phyloP scores from a whole-genome alignment of 352 stramenopile genomes.

The Pythium graminicola region DNA sequence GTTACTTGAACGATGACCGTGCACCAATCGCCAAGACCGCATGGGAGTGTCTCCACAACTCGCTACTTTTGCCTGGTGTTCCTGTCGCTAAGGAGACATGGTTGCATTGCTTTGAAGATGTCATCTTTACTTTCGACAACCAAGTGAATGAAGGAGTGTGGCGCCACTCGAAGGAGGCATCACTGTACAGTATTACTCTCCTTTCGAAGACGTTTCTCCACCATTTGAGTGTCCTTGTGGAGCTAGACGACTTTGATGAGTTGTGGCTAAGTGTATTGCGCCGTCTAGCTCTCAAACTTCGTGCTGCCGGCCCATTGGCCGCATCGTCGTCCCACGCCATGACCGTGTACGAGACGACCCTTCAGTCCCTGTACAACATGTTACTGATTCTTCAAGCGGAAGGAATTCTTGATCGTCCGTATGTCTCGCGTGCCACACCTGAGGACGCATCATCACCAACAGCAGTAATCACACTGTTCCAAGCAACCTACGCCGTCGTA shows the following conservation, averaged over 20 bases:
- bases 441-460: not conserved
- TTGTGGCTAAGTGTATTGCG: conserved; percentile 76
- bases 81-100: conserved; percentile 67
- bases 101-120: conserved; percentile 80
- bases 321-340: conserved; percentile 37
- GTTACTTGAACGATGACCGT: conserved; percentile 75
- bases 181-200: conserved; percentile 76
- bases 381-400: conserved; percentile 78
- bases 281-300: conserved; percentile 66
- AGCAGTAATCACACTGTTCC: conserved; percentile 37
- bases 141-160: conserved; percentile 57
- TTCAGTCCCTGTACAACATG: conserved; percentile 84
- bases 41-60: conserved; percentile 82
- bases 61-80: conserved; percentile 61
- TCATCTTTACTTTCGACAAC: conserved; percentile 85
- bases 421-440: conserved; percentile 12
- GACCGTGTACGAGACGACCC: conserved; percentile 78
- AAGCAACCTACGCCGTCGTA: conserved; percentile 67
- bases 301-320: conserved; percentile 17
- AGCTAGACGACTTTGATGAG: conserved; percentile 53
- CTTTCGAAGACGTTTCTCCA: conserved; percentile 86
- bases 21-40: conserved; percentile 69
- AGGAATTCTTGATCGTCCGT: conserved; percentile 53
- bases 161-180: conserved; percentile 50
- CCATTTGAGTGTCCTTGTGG: conserved; percentile 66